Percentiles rank a stretch among this genome's conserved stretches.
Conservation (phyloP, 169 alveolate species). For the Plasmodium blacklocki region DNA sequence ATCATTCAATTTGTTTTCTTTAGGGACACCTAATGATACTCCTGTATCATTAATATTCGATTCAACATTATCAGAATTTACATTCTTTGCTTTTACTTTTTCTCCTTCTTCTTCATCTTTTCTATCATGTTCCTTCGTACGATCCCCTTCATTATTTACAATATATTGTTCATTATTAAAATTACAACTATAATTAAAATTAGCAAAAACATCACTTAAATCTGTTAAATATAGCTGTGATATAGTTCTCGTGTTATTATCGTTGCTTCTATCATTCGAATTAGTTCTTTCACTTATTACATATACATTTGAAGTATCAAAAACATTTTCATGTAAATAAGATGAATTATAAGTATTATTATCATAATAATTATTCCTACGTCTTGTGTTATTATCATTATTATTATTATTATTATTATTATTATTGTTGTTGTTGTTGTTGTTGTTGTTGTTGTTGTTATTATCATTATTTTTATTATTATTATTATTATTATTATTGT, state of each 20-base stretch:
- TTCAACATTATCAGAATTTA: neutral
- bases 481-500: neutral
- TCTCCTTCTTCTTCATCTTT: neutral
- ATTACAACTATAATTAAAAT: neutral
- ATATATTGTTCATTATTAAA: neutral
- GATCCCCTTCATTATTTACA: neutral
- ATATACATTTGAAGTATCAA: neutral
- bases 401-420: neutral
- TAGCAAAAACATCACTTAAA: neutral
- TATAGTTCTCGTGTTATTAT: neutral
- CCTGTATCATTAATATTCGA: neutral
- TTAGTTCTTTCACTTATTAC: neutral
- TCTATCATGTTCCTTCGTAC: neutral
- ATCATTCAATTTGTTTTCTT: neutral
- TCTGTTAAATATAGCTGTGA: neutral
- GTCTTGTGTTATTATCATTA: neutral
- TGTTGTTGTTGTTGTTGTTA: neutral
- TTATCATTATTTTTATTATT: neutral
- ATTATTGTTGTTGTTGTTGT: neutral
- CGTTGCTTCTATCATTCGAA: neutral
- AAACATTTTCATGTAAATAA: conserved; percentile 3
- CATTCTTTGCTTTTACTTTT: neutral
- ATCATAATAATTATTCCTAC: neutral
- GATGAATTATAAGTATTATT: neutral
- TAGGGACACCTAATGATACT: neutral